These are phyloP conservation scores for Taiozyma onychis DNA, from an alignment of 1,139 yeast species.

Conservation along the genomic window DNA sequence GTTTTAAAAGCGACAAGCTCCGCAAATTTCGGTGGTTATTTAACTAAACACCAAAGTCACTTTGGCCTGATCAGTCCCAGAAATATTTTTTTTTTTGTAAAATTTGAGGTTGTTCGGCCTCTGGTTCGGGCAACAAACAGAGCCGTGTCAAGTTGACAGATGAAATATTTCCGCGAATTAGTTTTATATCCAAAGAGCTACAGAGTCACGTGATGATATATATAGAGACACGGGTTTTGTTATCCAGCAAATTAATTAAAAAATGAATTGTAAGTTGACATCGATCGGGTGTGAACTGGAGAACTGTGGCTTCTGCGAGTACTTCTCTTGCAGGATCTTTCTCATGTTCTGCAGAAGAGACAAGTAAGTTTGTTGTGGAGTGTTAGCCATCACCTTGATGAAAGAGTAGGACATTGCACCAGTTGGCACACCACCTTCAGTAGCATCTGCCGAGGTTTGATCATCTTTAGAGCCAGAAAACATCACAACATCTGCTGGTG, in stretches of 20 bases:
- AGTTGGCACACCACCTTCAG: conserved; percentile 69
- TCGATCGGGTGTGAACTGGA: conserved; percentile 61
- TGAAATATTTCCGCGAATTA: neutral
- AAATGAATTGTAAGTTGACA: conserved; percentile 44
- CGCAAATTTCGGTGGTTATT: neutral
- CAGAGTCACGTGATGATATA: neutral
- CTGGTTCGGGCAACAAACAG: neutral
- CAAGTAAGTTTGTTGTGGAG: conserved; percentile 49
- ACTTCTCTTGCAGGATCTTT: conserved; percentile 42
- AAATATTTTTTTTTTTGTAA: neutral
- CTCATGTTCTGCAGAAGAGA: conserved; percentile 56
- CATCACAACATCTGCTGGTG: conserved; percentile 85
- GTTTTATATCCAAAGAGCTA: neutral
- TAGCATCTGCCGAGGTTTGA: conserved; percentile 48
- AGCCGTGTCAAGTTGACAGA: neutral
- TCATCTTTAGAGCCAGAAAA: conserved; percentile 90
- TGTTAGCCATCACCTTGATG: conserved; percentile 43
- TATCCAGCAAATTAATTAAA: conserved; percentile 3
- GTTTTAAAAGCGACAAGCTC: neutral
- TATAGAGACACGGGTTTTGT: too few relatives aligned
- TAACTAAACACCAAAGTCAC: too few relatives aligned
- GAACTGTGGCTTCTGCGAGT: conserved; percentile 61
- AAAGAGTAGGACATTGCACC: conserved; percentile 94
- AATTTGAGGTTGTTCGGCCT: neutral
- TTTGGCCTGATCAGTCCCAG: neutral